Percentiles rank a stretch among this genome's conserved stretches.
These are phyloP conservation scores for Diaporthe sp. DNA, from an alignment of 2,329 filamentous ascomycete species.

Conservation along the genomic window DNA sequence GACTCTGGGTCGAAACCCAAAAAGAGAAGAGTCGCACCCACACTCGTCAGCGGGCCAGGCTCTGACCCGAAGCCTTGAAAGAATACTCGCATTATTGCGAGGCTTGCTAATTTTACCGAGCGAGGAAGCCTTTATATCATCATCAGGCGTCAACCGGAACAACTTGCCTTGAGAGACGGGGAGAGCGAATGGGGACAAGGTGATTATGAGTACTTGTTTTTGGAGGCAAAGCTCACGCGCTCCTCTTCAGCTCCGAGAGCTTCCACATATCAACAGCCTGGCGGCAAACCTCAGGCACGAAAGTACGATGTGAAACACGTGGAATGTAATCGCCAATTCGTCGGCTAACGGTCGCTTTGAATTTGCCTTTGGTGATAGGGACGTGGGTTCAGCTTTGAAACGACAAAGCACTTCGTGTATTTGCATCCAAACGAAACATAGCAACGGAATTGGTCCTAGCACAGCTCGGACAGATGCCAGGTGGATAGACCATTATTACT, in stretches of 20 bases:
- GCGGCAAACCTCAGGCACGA: background rate
- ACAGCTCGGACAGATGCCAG: background rate
- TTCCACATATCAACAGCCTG: background rate
- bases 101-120: background rate
- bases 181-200: too few relatives aligned
- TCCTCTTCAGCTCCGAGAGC: background rate
- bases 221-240: background rate
- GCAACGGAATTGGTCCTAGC: background rate
- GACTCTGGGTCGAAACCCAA: conserved; percentile 69
- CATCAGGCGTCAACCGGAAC: background rate
- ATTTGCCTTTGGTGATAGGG: background rate
- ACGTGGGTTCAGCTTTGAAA: background rate
- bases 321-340: conserved; percentile 2
- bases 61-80: conserved; percentile 35
- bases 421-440: background rate
- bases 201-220: background rate
- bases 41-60: conserved; percentile 59
- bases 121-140: background rate
- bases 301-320: conserved; percentile 1
- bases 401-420: background rate
- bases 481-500: background rate
- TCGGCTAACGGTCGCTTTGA: conserved; percentile 1
- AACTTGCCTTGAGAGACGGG: background rate
- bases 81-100: background rate
- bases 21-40: conserved; percentile 79